Evolutionary conservation across 1,284 basidiomycete species (phyloP).

Genomic region (Ceratobasidium papillatum): DNA sequence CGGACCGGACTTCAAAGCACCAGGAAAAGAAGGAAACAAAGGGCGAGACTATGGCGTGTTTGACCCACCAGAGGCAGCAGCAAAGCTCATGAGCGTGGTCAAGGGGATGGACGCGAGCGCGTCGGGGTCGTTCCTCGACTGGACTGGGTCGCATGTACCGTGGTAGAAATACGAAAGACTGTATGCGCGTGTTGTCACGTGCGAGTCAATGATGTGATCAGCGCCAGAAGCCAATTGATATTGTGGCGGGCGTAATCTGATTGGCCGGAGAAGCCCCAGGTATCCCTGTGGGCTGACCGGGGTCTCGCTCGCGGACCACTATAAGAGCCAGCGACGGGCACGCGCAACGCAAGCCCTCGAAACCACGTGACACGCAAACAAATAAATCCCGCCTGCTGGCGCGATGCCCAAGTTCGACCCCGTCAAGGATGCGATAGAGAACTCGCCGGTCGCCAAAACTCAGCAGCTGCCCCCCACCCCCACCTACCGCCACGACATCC

Average conservation of each 20-base stretch:
- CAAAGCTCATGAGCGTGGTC: constrained; percentile 38
- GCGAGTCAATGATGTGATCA: neutral
- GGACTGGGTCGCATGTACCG: constrained; percentile 40
- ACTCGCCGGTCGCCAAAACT: constrained; percentile 3
- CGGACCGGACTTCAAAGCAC: constrained; percentile 28
- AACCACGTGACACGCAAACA: constrained; percentile 12
- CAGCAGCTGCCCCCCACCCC: constrained; percentile 8
- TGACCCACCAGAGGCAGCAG: constrained; percentile 42
- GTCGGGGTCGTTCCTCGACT: constrained; percentile 42
- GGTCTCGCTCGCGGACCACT: neutral
- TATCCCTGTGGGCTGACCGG: neutral
- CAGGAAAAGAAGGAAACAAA: constrained; percentile 10
- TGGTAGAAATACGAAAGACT: constrained; percentile 41
- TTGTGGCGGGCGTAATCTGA: neutral
- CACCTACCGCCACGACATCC: constrained; percentile 14
- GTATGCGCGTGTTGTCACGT: neutral
- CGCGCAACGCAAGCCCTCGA: constrained; percentile 3
- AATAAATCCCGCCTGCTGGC: constrained; percentile 18
- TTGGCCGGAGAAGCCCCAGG: constrained; percentile 3
- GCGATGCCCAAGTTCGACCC: constrained; percentile 27
- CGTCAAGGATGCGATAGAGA: constrained; percentile 22
- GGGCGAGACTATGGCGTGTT: constrained; percentile 41
- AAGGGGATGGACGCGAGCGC: constrained; percentile 32
- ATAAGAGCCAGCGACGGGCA: neutral
- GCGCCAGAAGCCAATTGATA: neutral